Percentiles rank a stretch among this genome's conserved stretches.
phyloP scores from a whole-genome alignment of 768 basidiomycete genomes.

The Leccinum truebloodii region DNA sequence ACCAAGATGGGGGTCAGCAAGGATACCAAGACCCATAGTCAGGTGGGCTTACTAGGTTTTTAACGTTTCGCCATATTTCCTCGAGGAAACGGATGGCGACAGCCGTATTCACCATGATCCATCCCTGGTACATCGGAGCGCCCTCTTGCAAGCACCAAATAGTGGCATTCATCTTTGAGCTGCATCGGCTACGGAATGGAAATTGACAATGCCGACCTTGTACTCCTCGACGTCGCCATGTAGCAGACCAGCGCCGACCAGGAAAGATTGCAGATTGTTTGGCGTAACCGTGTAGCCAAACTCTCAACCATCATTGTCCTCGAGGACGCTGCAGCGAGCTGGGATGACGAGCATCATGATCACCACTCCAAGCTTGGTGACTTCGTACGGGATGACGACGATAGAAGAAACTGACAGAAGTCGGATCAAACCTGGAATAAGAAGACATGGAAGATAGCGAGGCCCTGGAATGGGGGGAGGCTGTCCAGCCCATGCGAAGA shows the following conservation, averaged over 20 bases:
- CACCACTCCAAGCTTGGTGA: slow-evolving; percentile 17
- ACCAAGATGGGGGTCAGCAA: not conserved
- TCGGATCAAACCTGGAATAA: slow-evolving; percentile 10
- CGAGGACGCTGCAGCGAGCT: slow-evolving; percentile 11
- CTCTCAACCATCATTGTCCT: slow-evolving; percentile 11
- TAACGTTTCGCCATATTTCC: not conserved
- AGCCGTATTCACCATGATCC: slow-evolving; percentile 17
- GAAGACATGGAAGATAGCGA: slow-evolving; percentile 8
- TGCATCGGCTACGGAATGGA: not conserved
- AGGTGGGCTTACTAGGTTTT: not conserved
- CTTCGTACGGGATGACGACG: slow-evolving; percentile 11
- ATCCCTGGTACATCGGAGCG: slow-evolving; percentile 13
- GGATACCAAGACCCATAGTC: not conserved
- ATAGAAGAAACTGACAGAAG: not conserved
- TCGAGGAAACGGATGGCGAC: slow-evolving; percentile 11
- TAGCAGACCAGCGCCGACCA: slow-evolving; percentile 6
- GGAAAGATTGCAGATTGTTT: slow-evolving; percentile 5
- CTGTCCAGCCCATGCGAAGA: slow-evolving; percentile 13
- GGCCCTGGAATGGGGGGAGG: slow-evolving; percentile 12
- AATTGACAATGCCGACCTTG: slow-evolving; percentile 14
- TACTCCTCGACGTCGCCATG: slow-evolving; percentile 6
- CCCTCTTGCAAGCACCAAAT: slow-evolving; percentile 8
- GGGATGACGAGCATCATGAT: slow-evolving; percentile 13
- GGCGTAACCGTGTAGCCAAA: slow-evolving; percentile 11
- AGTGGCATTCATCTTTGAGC: slow-evolving; percentile 9